Base-by-base conservation (phyloP, 192 early-diverging fungal species). In the Coemansia biformis region DNA sequence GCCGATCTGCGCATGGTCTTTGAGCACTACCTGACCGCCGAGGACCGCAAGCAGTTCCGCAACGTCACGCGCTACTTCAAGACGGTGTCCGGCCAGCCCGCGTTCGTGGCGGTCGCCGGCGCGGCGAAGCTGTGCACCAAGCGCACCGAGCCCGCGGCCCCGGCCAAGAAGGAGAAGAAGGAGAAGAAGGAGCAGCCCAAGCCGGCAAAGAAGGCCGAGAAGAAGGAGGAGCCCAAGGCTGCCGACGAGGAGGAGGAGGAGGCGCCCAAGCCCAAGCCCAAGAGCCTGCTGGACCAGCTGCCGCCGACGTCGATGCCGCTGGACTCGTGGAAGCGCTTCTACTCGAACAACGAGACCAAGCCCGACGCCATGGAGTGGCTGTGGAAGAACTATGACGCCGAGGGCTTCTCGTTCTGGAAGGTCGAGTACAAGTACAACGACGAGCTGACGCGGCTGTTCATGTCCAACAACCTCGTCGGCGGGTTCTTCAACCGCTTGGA, bases 311-410 rank as follows among this genome's bases (percentile, higher is more conserved):
- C 76, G 52, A 86, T 96, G 76, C 70, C 79, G 57, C 62, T 96
- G 39, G 91, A 96, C 50, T 85, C 86, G 54, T 96, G 93, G 92
- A 96, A 96, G 81, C 86, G 91, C 48, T 84, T 89, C 76, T 96
- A 96, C 84, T 94, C 91, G 44, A 96, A 96, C 86, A 91, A 93
- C 78, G 83, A 92, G 42, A 90, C 90, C 60, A 74, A 77, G 54
- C 85, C 86, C 41, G 80, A 75, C 36, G 93, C 93, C 54, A 76
- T 86, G 65, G 77, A 93, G 71, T 96, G 88, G 88, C 89, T 96
- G 76, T 96, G 93, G 93, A 74, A 89, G 78, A 73, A 94, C 75
- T 86, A 65, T 57, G 91, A 96, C 67, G 59, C 86, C 32, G 66
- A 85, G 36, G 91, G 91, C 59, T 96, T 81, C 86, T 89, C 90